Evolutionary conservation across 345 rosid genomes (phyloP).

Genomic region (Eutrema japonicum): DNA sequence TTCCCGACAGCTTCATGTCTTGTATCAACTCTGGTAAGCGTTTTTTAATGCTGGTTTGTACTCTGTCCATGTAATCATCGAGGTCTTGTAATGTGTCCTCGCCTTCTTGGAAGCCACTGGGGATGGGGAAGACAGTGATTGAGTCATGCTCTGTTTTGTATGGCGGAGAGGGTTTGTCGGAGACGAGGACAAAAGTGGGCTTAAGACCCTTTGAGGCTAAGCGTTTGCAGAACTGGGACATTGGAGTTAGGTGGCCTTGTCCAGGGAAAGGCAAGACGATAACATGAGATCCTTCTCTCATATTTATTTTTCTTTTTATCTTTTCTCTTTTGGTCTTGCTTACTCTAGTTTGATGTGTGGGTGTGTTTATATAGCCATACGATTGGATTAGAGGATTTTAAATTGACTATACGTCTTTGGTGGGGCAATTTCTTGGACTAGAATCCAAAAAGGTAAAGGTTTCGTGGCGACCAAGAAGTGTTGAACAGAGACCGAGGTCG

Average conservation of each 20-base stretch:
- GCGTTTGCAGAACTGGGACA: constrained; percentile 63
- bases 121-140: constrained; percentile 42
- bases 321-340: neutral
- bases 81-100: constrained; percentile 5
- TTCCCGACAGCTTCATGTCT: constrained; percentile 23
- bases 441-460: constrained; percentile 22
- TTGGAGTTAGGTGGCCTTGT: constrained; percentile 68
- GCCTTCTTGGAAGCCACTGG: constrained; percentile 43
- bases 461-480: constrained; percentile 43
- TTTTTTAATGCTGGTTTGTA: constrained; percentile 26
- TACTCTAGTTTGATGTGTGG: constrained; percentile 9
- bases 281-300: constrained; percentile 38
- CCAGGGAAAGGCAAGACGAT: constrained; percentile 49
- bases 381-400: constrained; percentile 12
- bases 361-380: constrained; percentile 6
- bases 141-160: constrained; percentile 39
- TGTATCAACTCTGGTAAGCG: constrained; percentile 45
- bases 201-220: constrained; percentile 57
- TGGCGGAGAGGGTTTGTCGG: constrained; percentile 35
- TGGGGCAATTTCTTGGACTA: constrained; percentile 15
- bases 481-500: constrained; percentile 36
- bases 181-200: constrained; percentile 48
- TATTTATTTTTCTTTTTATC: constrained; percentile 14
- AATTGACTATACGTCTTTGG: constrained; percentile 25
- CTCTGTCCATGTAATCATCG: constrained; percentile 40